Evolutionary conservation across 805 yeast species (phyloP), one percentile per base, ranked within the genome.

Genomic region (Candida stauntonica): DNA sequence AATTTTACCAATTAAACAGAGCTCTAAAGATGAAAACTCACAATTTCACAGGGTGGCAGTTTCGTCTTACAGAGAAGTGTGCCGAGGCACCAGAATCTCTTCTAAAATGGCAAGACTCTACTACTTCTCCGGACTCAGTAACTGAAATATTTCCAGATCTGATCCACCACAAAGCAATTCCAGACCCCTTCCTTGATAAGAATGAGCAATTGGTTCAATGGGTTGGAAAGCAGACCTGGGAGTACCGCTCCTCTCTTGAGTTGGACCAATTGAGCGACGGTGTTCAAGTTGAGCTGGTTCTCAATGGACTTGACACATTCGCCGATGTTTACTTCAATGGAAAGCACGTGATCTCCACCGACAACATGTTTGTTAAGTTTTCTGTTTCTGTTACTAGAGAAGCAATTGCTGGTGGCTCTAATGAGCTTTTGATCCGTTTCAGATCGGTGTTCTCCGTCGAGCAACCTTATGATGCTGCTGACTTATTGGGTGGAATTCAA

Each of bases 221-320:
- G 78, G 70, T 73, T 5, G 73, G 70, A 3, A 66, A 67, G 33
- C 47, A 44, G n/a, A 70, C 63, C 35, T 74, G 79, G 79, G 75
- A 70, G 45, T 74, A 73, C 49, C 42, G 48, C 34, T 34, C 61
- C 4, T 37, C 32, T 9, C 52, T 65, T 27, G 36, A 39, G 5
- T 23, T 48, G 3, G n/a, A 16, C 70, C 2, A 58, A 61, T 4
- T 55, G 58, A 46, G 64, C 67, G 27, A 26, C 2, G 30, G 21
- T 12, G 20, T 33, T 30, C 29, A 13, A 12, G 35, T 24, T 9
- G 42, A 37, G 6, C 29, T 46, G 21, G 61, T 63, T 3, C 66
- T 73, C 5, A 26, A 42, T 20, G 52, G 51, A 3, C 31, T 46
- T 17, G 49, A 48, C 29, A 48, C 52, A 1, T 39, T 40, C 18